Conservation (phyloP, 2,329 filamentous ascomycete genomes). For the Xylaria hypoxylon region DNA sequence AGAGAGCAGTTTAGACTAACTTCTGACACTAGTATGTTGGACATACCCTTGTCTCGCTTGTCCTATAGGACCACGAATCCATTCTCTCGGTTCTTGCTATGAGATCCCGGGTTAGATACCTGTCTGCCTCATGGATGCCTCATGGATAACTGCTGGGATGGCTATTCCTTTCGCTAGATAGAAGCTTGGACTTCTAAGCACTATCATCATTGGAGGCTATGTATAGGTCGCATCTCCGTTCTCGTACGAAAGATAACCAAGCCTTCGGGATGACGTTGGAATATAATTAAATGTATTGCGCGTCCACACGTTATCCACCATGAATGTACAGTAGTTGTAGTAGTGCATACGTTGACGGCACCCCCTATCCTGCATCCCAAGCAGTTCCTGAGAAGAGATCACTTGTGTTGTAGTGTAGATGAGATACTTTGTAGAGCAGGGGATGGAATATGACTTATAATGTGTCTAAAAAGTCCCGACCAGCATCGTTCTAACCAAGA, state of each 20-base stretch:
- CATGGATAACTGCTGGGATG: conserved; percentile 5
- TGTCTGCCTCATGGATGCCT: background rate
- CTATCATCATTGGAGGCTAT: background rate
- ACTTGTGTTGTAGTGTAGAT: conserved; percentile 6
- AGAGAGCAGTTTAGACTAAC: conserved; percentile 23
- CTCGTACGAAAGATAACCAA: background rate
- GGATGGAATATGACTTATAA: conserved; percentile 24
- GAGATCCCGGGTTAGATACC: conserved; percentile 14
- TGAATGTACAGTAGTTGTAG: no score
- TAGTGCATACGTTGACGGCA: no score
- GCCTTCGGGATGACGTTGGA: background rate
- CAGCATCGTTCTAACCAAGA: no score
- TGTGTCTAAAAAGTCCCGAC: no score
- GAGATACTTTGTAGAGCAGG: conserved; percentile 8
- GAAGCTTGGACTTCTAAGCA: background rate
- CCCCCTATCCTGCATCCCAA: conserved; percentile 4
- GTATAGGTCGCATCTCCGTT: background rate
- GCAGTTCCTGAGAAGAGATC: conserved; percentile 3
- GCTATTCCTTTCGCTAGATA: background rate
- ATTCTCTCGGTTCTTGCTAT: conserved; percentile 27
- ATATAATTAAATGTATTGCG: background rate
- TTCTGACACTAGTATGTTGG: conserved; percentile 12
- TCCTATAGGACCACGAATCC: conserved; percentile 26
- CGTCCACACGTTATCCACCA: background rate
- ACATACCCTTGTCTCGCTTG: conserved; percentile 17